Evolutionary conservation across 2,329 filamentous ascomycete genomes (phyloP), one percentile per base, ranked within the genome.

Genomic region (Thielaviopsis euricoi): DNA sequence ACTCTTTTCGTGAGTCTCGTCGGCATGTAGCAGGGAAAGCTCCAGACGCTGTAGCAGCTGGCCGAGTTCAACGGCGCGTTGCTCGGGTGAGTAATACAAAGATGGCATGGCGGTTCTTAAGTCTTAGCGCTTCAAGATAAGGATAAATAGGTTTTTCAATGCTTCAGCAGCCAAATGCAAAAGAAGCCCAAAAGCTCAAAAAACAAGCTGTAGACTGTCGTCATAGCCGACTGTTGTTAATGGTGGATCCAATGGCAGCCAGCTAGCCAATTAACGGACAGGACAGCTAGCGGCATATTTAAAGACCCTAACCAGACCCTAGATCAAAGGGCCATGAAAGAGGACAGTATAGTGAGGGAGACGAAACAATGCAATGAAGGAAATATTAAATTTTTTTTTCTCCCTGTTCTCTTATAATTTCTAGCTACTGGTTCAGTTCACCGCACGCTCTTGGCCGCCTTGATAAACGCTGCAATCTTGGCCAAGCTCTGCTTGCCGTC

Each of bases 391-490:
- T 6, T 33, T 33, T 33, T 33, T 43, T 43, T 43, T 43, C 15
- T 40, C 9, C n/a, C 33, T 43, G n/a, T 43, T 43, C 13, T 43
- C 6, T 43, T n/a, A 43, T 7, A 15, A 17, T 43, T 43, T 4
- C 13, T 37, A 40, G 1, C 23, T 13, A 15, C 17, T 52, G n/a
- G n/a, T 15, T n/a, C 4, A 2, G 29, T 10, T 19, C 74, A 78
- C 66, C 74, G 71, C 59, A 80, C 73, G 33, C 71, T 69, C 69
- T 93, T 93, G 0, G 83, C 87, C 40, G 82, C 81, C 67, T 80
- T 78, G 48, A 97, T 76, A 70, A 98, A 98, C 3, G 78, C 80
- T 62, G 76, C 74, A 64, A 98, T 97, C 73, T 86, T 94, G 19
- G 81, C 79, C 59, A 91, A 65, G 69, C 84, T 86, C 71, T 98